phyloP scores from a whole-genome alignment of 805 yeast species.

The Blastobotrys terrestris region DNA sequence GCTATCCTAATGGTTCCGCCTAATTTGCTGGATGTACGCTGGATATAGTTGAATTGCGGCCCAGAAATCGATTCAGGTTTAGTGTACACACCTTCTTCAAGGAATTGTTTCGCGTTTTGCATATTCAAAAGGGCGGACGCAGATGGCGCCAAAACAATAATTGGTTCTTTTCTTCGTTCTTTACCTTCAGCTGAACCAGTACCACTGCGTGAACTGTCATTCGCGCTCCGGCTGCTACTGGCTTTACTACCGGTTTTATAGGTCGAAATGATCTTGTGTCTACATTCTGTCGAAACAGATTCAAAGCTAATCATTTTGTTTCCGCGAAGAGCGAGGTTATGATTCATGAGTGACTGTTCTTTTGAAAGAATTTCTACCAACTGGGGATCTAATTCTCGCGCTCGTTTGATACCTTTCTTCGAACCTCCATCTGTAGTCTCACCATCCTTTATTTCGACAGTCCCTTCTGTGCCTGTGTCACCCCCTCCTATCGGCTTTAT shows the following conservation, averaged over 20 bases:
- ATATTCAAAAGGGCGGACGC: slow-evolving; percentile 66
- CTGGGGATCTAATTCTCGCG: slow-evolving; percentile 43
- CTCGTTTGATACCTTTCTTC: slow-evolving; percentile 13
- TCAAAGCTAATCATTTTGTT: slow-evolving; percentile 31
- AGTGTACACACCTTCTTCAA: slow-evolving; percentile 58
- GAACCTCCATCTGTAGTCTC: slow-evolving; percentile 3
- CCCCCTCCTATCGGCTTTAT: slow-evolving; percentile 25
- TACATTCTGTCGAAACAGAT: slow-evolving; percentile 32
- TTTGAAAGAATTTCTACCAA: slow-evolving; percentile 40
- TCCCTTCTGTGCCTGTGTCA: slow-evolving; percentile 8
- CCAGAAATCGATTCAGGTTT: slow-evolving; percentile 29
- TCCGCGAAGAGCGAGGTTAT: slow-evolving; percentile 37
- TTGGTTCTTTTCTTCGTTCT: slow-evolving; percentile 45
- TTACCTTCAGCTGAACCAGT: not conserved
- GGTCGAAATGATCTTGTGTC: slow-evolving; percentile 21
- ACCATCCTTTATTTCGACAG: slow-evolving; percentile 8
- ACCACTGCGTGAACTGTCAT: not conserved
- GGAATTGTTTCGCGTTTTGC: slow-evolving; percentile 57
- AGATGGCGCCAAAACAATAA: slow-evolving; percentile 71
- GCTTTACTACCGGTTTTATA: no score
- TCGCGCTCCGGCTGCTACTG: not conserved
- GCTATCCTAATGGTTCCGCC: slow-evolving; percentile 55
- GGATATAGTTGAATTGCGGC: slow-evolving; percentile 41
- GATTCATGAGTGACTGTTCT: slow-evolving; percentile 40
- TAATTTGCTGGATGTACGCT: slow-evolving; percentile 51